Conservation (phyloP, 2,329 filamentous ascomycete species). For the Penicillium sp. region DNA sequence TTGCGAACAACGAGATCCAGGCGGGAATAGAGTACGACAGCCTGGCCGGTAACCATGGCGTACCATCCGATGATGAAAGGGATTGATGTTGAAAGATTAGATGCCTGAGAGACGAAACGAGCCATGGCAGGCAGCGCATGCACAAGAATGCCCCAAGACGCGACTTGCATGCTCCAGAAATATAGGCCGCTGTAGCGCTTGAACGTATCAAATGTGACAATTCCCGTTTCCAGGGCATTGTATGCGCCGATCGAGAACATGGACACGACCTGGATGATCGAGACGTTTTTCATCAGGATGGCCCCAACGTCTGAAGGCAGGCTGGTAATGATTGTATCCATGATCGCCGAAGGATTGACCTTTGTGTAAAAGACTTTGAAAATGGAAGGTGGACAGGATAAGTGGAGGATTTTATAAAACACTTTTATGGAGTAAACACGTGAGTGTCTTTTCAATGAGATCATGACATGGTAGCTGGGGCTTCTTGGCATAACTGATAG, state of each 20-base stretch:
- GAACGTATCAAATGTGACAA: slow-evolving; percentile 46
- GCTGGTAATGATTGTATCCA: slow-evolving; percentile 5
- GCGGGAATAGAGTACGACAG: slow-evolving; percentile 46
- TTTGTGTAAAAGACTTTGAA: not conserved
- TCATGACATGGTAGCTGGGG: not conserved
- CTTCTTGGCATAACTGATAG: no score
- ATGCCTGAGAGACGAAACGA: slow-evolving; percentile 5
- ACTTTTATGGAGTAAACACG: not conserved
- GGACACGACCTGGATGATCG: slow-evolving; percentile 7
- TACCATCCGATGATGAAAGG: slow-evolving; percentile 37
- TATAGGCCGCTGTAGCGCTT: slow-evolving; percentile 43
- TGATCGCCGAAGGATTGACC: not conserved
- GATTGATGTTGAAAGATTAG: slow-evolving; percentile 7
- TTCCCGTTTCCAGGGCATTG: slow-evolving; percentile 44
- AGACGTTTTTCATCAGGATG: slow-evolving; percentile 6
- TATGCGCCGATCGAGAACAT: slow-evolving; percentile 28
- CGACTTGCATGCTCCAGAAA: slow-evolving; percentile 46
- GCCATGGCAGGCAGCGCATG: slow-evolving; percentile 33
- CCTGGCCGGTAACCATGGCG: slow-evolving; percentile 45
- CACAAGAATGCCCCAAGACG: slow-evolving; percentile 39
- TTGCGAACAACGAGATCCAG: slow-evolving; percentile 43
- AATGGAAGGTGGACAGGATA: not conserved
- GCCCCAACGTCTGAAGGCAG: slow-evolving; percentile 1
- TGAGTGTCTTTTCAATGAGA: not conserved
- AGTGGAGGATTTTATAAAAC: not conserved